Percentiles rank a stretch among this genome's conserved stretches.
Conservation (phyloP, 2,329 filamentous ascomycete species). For the Bertia moriformis region DNA sequence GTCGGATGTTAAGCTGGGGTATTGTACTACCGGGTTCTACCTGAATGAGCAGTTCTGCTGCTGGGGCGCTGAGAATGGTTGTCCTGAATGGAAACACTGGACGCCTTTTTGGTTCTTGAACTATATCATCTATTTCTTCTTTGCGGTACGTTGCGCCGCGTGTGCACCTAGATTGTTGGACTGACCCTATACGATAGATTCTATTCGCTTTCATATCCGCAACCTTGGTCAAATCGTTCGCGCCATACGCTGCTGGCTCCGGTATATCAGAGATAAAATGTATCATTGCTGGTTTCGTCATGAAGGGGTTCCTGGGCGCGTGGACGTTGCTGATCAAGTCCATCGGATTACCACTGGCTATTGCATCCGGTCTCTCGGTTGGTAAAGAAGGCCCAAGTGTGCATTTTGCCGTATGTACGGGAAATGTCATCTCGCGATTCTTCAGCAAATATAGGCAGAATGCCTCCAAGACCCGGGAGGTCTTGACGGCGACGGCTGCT, state of each 20-base stretch:
- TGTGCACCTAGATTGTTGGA: not conserved
- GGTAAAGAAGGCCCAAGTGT: slow-evolving; percentile 96
- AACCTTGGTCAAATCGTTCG: slow-evolving; percentile 74
- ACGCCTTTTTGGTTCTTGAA: slow-evolving; percentile 64
- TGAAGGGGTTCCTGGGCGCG: slow-evolving; percentile 91
- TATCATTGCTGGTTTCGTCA: slow-evolving; percentile 96
- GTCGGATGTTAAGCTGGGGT: slow-evolving; percentile 86
- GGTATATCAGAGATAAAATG: slow-evolving; percentile 99
- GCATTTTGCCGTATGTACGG: slow-evolving; percentile 96
- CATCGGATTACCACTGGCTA: slow-evolving; percentile 75
- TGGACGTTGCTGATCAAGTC: slow-evolving; percentile 93
- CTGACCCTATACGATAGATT: slow-evolving; percentile 29
- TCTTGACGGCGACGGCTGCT: slow-evolving; percentile 83
- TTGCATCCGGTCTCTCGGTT: slow-evolving; percentile 83
- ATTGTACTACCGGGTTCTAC: slow-evolving; percentile 91
- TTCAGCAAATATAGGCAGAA: slow-evolving; percentile 87
- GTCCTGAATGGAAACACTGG: slow-evolving; percentile 80
- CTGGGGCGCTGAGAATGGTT: slow-evolving; percentile 88
- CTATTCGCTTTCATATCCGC: slow-evolving; percentile 73
- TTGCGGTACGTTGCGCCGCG: slow-evolving; percentile 42
- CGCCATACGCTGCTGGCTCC: slow-evolving; percentile 88
- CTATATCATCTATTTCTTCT: slow-evolving; percentile 76
- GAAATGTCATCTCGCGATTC: slow-evolving; percentile 84
- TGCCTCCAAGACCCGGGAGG: slow-evolving; percentile 86
- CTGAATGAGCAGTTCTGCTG: slow-evolving; percentile 96